phyloP scores from a whole-genome alignment of 306 rosid species.

The Lathyrus oleraceus region DNA sequence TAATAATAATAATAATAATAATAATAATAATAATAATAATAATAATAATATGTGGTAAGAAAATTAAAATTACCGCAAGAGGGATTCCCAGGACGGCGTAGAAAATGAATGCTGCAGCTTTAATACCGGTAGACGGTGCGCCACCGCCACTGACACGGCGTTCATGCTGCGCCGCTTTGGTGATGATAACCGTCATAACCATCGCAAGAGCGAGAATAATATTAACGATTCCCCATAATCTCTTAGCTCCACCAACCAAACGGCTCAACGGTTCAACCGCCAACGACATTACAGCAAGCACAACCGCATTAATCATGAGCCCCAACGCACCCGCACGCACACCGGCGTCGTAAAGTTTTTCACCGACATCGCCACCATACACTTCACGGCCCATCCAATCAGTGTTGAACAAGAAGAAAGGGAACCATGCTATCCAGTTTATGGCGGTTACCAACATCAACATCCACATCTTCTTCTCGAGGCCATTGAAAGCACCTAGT shows the following conservation, averaged over 20 bases:
- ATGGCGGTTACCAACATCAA: slow-evolving; percentile 60
- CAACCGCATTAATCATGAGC: slow-evolving; percentile 57
- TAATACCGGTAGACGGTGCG: not conserved
- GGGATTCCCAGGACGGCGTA: slow-evolving; percentile 67
- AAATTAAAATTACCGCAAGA: slow-evolving; percentile 48
- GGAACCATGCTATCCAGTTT: slow-evolving; percentile 86
- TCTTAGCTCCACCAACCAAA: slow-evolving; percentile 61
- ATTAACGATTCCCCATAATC: slow-evolving; percentile 70
- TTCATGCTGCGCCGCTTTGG: slow-evolving; percentile 48
- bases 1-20: not conserved
- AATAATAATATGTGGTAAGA: not conserved
- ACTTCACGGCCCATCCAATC: slow-evolving; percentile 94
- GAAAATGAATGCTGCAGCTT: slow-evolving; percentile 54
- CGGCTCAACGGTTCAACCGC: slow-evolving; percentile 51
- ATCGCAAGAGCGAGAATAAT: slow-evolving; percentile 52
- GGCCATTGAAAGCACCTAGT: slow-evolving; percentile 35
- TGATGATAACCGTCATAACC: slow-evolving; percentile 50
- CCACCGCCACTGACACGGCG: not conserved
- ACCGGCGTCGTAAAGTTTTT: slow-evolving; percentile 41
- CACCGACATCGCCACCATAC: slow-evolving; percentile 54
- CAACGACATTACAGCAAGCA: slow-evolving; percentile 52
- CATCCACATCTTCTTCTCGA: slow-evolving; percentile 65
- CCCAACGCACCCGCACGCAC: slow-evolving; percentile 64
- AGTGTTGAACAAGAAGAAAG: slow-evolving; percentile 64
- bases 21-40: not conserved